Evolutionary conservation across 805 yeast species (phyloP).

Genomic region (Cyberlindnera maritima): DNA sequence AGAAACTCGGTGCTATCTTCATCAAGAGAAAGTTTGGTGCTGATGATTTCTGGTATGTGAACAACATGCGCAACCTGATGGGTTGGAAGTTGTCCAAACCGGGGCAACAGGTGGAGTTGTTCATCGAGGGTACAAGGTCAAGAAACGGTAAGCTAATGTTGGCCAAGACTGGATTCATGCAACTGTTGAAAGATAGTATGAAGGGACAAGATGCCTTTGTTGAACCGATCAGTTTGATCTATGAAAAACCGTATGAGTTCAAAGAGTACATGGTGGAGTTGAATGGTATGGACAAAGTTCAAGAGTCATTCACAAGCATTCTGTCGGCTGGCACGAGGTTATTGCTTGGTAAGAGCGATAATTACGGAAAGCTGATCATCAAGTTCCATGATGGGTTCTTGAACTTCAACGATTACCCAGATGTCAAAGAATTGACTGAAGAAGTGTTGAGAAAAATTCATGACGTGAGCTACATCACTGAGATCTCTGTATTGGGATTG

Average conservation of each 20-base stretch:
- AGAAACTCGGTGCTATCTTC: constrained; percentile 21
- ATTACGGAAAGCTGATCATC: constrained; percentile 24
- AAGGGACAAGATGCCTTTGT: constrained; percentile 7
- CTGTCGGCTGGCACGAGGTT: constrained; percentile 14
- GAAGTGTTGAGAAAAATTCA: constrained; percentile 19
- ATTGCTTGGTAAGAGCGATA: constrained; percentile 7
- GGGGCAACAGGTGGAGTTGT: constrained; percentile 18
- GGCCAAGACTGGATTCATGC: constrained; percentile 24
- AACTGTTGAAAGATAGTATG: constrained; percentile 16
- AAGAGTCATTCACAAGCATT: constrained; percentile 21
- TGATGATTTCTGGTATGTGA: constrained; percentile 20
- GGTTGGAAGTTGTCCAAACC: constrained; percentile 5
- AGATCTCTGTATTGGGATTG: constrained; percentile 20
- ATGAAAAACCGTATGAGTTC: constrained; percentile 27
- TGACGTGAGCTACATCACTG: constrained; percentile 16
- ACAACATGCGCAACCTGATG: constrained; percentile 15
- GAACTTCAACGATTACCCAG: constrained; percentile 5
- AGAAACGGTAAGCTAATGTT: constrained; percentile 26
- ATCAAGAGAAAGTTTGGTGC: constrained; percentile 21
- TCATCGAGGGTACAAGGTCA: constrained; percentile 26
- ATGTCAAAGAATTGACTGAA: constrained; percentile 8
- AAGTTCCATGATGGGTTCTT: constrained; percentile 17
- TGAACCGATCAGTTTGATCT: constrained; percentile 21
- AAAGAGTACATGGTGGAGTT: constrained; percentile 23
- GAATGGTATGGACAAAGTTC: constrained; percentile 25